A percentile compares a stretch with the other conserved stretches of the same genome.
Conservation (phyloP, 768 basidiomycete genomes). For the Tulasnella sp. region DNA sequence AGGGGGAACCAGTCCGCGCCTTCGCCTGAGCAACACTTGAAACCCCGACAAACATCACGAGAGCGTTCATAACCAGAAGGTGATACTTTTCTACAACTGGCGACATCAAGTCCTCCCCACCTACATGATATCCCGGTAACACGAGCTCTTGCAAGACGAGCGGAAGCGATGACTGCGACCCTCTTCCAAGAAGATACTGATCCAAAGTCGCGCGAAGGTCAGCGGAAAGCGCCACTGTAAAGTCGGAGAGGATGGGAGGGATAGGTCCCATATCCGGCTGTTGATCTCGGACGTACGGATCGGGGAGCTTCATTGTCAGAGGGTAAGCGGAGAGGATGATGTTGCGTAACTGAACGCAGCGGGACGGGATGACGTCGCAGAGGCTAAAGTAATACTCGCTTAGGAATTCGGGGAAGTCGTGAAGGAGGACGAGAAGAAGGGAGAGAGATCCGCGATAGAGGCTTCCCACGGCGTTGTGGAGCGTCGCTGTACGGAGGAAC, state of each 20-base stretch:
- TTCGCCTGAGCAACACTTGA: conserved; percentile 85
- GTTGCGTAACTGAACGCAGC: conserved; percentile 93
- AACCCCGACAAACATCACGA: conserved; percentile 94
- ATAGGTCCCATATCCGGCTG: conserved; percentile 85
- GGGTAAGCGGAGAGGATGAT: conserved; percentile 96
- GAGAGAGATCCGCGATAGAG: conserved; percentile 86
- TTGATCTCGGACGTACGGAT: conserved; percentile 68
- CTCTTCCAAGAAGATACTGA: conserved; percentile 70
- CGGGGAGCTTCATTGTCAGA: conserved; percentile 63
- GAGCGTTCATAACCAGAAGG: conserved; percentile 77
- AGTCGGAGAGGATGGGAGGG: conserved; percentile 86
- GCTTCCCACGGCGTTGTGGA: conserved; percentile 69
- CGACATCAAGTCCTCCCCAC: conserved; percentile 23
- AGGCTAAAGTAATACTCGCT: conserved; percentile 95
- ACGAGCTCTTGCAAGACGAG: conserved; percentile 28
- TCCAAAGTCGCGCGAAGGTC: conserved; percentile 75
- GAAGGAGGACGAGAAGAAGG: conserved; percentile 85
- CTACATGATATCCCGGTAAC: background rate
- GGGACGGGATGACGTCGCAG: conserved; percentile 82
- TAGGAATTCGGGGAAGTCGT: conserved; percentile 98
- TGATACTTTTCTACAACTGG: conserved; percentile 59
- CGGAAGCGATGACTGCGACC: conserved; percentile 54
- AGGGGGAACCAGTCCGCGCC: conserved; percentile 65
- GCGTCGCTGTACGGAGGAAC: conserved; percentile 73
- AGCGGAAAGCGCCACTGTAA: conserved; percentile 63